Evolutionary conservation across 768 basidiomycete genomes (phyloP).

Genomic region (Tubosaeta brunneosetosa): DNA sequence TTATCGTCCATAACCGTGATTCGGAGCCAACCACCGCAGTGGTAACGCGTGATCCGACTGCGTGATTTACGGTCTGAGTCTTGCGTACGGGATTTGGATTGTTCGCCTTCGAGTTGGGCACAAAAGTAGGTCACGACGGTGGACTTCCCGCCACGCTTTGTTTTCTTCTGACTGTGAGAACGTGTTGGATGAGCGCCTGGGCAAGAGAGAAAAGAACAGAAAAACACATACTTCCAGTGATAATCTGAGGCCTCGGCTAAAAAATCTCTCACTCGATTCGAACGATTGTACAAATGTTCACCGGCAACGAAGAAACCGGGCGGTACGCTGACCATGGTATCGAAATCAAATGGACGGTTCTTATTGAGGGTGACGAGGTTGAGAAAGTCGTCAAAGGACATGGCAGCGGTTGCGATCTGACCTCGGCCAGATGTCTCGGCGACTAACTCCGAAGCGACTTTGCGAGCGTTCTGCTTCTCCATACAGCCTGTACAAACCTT

Average conservation of each 20-base stretch:
- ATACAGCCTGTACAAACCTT: constrained; percentile 31
- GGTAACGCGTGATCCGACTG: constrained; percentile 31
- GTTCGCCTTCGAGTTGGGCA: constrained; percentile 32
- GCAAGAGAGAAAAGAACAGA: neutral
- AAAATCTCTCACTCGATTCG: constrained; percentile 33
- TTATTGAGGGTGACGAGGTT: constrained; percentile 31
- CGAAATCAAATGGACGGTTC: constrained; percentile 30
- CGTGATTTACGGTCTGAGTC: constrained; percentile 33
- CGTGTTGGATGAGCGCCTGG: neutral
- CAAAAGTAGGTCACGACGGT: constrained; percentile 35
- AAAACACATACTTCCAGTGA: constrained; percentile 31
- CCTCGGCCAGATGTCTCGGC: constrained; percentile 26
- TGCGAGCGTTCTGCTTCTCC: constrained; percentile 33
- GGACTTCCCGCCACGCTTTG: constrained; percentile 32
- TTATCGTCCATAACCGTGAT: constrained; percentile 36
- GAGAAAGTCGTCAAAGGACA: constrained; percentile 32
- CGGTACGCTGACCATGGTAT: constrained; percentile 32
- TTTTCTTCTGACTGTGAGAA: constrained; percentile 29
- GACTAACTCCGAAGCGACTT: constrained; percentile 28
- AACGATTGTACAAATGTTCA: constrained; percentile 33
- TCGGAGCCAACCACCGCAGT: constrained; percentile 33
- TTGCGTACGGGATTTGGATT: constrained; percentile 32
- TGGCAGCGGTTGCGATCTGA: constrained; percentile 35
- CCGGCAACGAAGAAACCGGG: constrained; percentile 29
- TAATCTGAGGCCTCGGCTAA: constrained; percentile 33